A percentile compares a stretch with the other conserved stretches of the same genome.
These are phyloP conservation scores for Pseudogymnoascus sp. DNA, from an alignment of 2,329 filamentous ascomycete genomes.

Conservation along the genomic window DNA sequence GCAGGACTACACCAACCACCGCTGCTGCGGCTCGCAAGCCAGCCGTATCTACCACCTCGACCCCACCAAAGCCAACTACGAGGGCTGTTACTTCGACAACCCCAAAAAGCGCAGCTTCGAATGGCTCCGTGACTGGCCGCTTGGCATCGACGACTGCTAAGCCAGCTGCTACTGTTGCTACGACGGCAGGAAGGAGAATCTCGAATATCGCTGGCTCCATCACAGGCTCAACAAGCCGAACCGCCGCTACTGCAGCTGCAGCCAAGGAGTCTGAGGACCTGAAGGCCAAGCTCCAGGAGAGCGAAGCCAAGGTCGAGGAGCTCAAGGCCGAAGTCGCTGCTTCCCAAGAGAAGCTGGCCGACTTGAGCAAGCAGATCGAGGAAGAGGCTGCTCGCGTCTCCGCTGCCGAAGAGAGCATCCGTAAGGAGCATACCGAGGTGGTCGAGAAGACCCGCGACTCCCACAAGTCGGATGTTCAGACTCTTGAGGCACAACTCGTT, in stretches of 20 bases:
- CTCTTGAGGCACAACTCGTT: conserved; percentile 32
- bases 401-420: conserved; percentile 36
- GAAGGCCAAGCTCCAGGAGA: conserved; percentile 52
- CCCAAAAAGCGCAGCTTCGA: conserved; percentile 26
- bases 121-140: conserved; percentile 29
- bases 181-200: conserved; percentile 47
- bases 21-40: conserved; percentile 28
- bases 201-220: conserved; percentile 41
- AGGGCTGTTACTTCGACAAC: conserved; percentile 36
- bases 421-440: conserved; percentile 39
- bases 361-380: conserved; percentile 47
- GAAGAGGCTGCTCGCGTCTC: conserved; percentile 33
- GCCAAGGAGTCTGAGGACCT: conserved; percentile 54
- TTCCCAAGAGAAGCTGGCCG: conserved; percentile 49
- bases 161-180: conserved; percentile 29
- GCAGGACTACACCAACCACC: conserved; percentile 6
- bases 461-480: conserved; percentile 43
- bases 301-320: conserved; percentile 50
- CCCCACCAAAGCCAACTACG: conserved; percentile 31
- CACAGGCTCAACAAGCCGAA: conserved; percentile 28
- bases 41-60: conserved; percentile 22
- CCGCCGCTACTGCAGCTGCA: conserved; percentile 33
- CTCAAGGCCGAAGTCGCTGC: conserved; percentile 51
- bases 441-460: conserved; percentile 44
- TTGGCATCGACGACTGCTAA: conserved; percentile 29